Conservation (phyloP, 192 early-diverging fungal species). For the Coemansia sp. region DNA sequence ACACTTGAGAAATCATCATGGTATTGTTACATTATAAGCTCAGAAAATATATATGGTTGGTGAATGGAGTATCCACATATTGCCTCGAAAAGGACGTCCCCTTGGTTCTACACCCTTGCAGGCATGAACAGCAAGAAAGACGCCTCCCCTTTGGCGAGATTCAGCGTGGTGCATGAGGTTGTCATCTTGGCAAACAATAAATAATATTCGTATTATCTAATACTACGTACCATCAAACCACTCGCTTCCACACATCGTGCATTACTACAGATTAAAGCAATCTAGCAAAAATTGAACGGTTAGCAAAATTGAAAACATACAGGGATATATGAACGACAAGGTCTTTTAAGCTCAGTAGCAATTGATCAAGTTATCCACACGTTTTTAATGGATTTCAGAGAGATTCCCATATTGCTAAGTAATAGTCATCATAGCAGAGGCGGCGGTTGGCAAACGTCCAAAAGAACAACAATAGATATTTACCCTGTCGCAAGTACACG, state of each 20-base stretch:
- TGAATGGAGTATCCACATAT: constrained; percentile 24
- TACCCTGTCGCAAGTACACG: not conserved
- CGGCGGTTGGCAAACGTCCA: not conserved
- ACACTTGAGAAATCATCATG: not conserved
- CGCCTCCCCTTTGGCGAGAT: not conserved
- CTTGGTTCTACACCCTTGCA: constrained; percentile 2
- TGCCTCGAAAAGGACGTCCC: not conserved
- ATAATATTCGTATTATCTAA: not conserved
- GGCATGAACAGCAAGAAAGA: constrained; percentile 9
- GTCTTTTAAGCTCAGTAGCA: constrained; percentile 11
- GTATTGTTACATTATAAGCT: not conserved
- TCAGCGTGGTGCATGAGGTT: constrained; percentile 56
- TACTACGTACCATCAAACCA: constrained; percentile 2
- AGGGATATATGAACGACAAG: not conserved
- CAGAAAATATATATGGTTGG: constrained; percentile 16
- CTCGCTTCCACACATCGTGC: not conserved
- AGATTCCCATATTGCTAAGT: constrained; percentile 27
- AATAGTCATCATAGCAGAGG: constrained; percentile 9
- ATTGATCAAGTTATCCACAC: constrained; percentile 23
- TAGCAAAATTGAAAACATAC: not conserved
- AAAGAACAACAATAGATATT: not conserved
- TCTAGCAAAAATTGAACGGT: not conserved
- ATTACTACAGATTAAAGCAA: not conserved
- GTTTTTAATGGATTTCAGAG: constrained; percentile 21
- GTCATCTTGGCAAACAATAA: constrained; percentile 37